Conservation (phyloP, 148 eudicot species). For the Hydrangea macrophylla region DNA sequence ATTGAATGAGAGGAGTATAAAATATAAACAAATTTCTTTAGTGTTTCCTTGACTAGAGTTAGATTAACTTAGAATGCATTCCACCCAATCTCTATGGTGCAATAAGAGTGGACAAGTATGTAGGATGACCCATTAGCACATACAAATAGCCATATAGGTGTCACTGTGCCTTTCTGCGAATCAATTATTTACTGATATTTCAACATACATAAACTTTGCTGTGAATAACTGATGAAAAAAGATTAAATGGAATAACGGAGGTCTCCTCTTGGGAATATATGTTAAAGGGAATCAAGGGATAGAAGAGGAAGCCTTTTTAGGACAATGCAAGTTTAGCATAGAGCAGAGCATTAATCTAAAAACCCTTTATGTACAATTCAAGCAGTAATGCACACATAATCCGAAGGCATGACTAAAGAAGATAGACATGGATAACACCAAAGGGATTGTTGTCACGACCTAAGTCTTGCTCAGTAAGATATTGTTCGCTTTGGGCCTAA, state of each 20-base stretch:
- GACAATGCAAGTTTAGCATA: slow-evolving; percentile 1
- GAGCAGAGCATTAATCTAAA: neutral
- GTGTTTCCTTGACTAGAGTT: too few species aligned
- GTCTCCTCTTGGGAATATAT: neutral
- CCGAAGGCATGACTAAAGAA: neutral
- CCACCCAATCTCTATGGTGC: neutral
- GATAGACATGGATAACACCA: neutral
- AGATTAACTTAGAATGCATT: too few species aligned
- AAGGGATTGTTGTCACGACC: too few species aligned
- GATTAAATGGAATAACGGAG: neutral
- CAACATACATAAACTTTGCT: neutral
- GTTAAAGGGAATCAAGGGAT: too few species aligned
- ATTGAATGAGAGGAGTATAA: neutral
- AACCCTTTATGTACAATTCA: neutral
- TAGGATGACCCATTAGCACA: neutral
- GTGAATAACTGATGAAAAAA: neutral
- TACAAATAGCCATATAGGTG: too few species aligned
- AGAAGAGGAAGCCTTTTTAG: neutral
- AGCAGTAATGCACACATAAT: neutral
- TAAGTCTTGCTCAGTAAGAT: too few species aligned
- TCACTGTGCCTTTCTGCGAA: neutral
- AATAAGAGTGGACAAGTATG: neutral
- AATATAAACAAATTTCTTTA: neutral
- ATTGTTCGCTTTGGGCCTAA: too few species aligned
- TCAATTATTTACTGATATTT: slow-evolving; percentile 1